Base-by-base conservation (phyloP, 805 yeast genomes). In the Yarrowia sp. region DNA sequence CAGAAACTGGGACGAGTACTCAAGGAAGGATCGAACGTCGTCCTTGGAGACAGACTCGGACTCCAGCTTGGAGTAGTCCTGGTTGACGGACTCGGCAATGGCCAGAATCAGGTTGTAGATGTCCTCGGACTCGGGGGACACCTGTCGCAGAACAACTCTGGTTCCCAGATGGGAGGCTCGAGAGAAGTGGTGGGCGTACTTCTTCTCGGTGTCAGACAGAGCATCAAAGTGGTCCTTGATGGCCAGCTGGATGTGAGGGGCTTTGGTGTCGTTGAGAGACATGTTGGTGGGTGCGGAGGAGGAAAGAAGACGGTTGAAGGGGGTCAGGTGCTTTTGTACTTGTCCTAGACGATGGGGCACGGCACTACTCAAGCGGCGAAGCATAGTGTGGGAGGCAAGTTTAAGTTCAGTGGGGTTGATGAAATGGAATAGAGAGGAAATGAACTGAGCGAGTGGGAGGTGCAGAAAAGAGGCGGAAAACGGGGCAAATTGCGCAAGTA, bases 91-190 rank as follows among this genome's bases (percentile, higher is more conserved):
- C n/a, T 74, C 72, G 76, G 91, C 92, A 68, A 91, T 78, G 1
- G 76, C 74, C 70, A 92, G 76, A 64, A 92, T 84, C 73, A 91
- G 80, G 72, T 92, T 93, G 74, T 82, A 91, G 69, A 91, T 89
- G 24, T 78, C 75, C 76, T 92, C 97, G 69, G 92, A 85, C 74
- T 92, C 96, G 24, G 89, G 89, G 12, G 93, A 87, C 7, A 92
- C 96, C 47, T 92, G 91, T 73, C 96, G 83, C 69, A 91, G 79
- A 1, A 90, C 91, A 7, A 87, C 90, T 70, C 95, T 82, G 12
- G 95, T 84, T 44, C 97, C 97, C 78, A 86, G 86, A 76, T 90
- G 96, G 52, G 92, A 86, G 2, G 96, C 97, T 74, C 88, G 85
- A 46, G 93, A 86, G 77, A 92, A 85, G 76, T 86, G 87, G 79